Conservation (phyloP, 164 flowering plant species). For the Aristolochia contorta region DNA sequence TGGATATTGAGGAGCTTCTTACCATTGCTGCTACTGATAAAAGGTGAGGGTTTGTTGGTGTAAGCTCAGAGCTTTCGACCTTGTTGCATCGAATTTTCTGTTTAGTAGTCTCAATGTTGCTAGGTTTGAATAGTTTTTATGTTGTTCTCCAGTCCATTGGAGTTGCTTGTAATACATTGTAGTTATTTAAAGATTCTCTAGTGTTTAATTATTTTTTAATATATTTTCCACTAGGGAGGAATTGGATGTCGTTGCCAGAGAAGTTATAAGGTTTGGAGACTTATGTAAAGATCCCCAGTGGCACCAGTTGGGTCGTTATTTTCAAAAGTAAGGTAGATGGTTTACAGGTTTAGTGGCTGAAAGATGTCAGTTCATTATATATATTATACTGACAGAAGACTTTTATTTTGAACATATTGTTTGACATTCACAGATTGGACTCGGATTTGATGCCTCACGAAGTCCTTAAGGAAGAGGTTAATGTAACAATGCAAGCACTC, state of each 20-base stretch:
- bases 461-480: slow-evolving; percentile 64
- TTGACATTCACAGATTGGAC: slow-evolving; percentile 37
- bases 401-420: slow-evolving; percentile 2
- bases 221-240: slow-evolving; percentile 52
- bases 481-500: slow-evolving; percentile 54
- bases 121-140: not conserved
- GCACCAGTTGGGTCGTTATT: slow-evolving; percentile 83
- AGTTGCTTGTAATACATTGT: not conserved
- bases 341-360: not conserved
- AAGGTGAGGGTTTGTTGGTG: slow-evolving; percentile 32
- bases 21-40: slow-evolving; percentile 86
- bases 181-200: not conserved
- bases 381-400: not conserved
- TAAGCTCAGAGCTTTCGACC: not conserved
- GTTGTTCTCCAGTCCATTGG: not conserved
- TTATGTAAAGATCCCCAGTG: slow-evolving; percentile 94
- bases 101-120: not conserved
- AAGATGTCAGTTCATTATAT: not conserved
- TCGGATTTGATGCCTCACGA: slow-evolving; percentile 46
- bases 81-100: not conserved
- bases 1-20: slow-evolving; percentile 64
- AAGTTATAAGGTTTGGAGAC: slow-evolving; percentile 87
- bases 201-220: too few relatives aligned
- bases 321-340: slow-evolving; percentile 57
- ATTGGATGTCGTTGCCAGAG: slow-evolving; percentile 61